Base-by-base conservation (phyloP, 148 eudicot species). In the Rhododendron molle region DNA sequence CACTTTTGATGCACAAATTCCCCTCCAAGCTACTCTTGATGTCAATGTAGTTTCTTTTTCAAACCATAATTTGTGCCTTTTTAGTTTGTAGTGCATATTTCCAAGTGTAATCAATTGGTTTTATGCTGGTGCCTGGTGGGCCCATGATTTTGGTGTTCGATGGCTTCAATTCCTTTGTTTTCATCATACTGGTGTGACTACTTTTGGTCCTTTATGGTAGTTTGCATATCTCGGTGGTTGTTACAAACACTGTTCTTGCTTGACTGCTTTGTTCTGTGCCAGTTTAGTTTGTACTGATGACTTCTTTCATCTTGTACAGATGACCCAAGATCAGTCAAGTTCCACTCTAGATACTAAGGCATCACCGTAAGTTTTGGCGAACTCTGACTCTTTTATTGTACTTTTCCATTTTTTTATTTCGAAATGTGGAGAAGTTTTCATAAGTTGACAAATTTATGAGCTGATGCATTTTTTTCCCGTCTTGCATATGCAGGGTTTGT, bases 341-440 rank as follows among this genome's bases (percentile, higher is more conserved):
- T 60, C 87, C 80, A 73, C 76, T 84, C 62, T 5, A 30, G 81
- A 87, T 84, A n/a, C 73, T 80, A 82, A 88, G 78, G 86, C 80
- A 77, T 40, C 89, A 14, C 47, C 82, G 93, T 91, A 89, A 90
- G 93, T 86, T 26, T 54, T 38, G n/a, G 21, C 1, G 26, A 84
- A 58, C 73, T 84, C 81, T 71, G 10, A 12, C 46, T 78, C 9
- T 28, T 80, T 56, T 38, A 4, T 44, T 43, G 50, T 20, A 65
- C 72, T 44, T 8, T 50, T 77, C 18, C 5, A 23, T 56, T 67
- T 78, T 38, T 40, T 14, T 47, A 21, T 79, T 81, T 32, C 30
- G 7, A 54, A 34, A 36, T 88, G 50, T 88, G 10, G 38, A 28
- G 40, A 49, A 71, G 15, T 49, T 83, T 69, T 43, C 76, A 49